phyloP scores from a whole-genome alignment of 768 basidiomycete species.

The Mycena alexandri region DNA sequence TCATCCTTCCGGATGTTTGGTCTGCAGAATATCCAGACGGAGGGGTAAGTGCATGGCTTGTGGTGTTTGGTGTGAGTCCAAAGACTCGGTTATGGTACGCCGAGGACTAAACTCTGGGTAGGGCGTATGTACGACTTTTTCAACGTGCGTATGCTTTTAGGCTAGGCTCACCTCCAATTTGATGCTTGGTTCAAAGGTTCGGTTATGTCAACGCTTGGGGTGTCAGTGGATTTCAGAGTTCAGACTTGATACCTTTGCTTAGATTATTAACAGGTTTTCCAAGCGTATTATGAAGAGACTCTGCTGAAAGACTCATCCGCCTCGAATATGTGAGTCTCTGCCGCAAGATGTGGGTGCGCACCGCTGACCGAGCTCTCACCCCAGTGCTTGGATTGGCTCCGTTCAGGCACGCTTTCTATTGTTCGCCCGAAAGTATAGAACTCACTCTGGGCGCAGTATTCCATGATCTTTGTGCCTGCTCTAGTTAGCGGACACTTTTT shows the following conservation, averaged over 20 bases:
- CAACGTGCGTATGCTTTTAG: constrained; percentile 21
- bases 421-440: background rate
- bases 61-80: constrained; percentile 30
- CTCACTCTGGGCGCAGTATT: constrained; percentile 59
- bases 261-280: constrained; percentile 65
- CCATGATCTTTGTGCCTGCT: constrained; percentile 47
- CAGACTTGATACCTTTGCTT: background rate
- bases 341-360: background rate
- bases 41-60: constrained; percentile 31
- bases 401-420: constrained; percentile 58
- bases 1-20: constrained; percentile 17
- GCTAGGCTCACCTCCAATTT: background rate
- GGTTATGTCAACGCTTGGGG: constrained; percentile 38
- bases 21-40: constrained; percentile 34
- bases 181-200: constrained; percentile 26
- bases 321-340: constrained; percentile 70
- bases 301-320: constrained; percentile 64
- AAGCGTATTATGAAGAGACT: constrained; percentile 75
- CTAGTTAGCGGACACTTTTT: too few species aligned
- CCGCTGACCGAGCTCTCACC: background rate
- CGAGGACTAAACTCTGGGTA: background rate
- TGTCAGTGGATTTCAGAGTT: background rate
- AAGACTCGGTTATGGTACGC: background rate
- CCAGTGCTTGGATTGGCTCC: constrained; percentile 86
- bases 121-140: constrained; percentile 33